These are phyloP conservation scores for Globisporangium okanoganense DNA, from an alignment of 352 stramenopile species.

Conservation along the genomic window DNA sequence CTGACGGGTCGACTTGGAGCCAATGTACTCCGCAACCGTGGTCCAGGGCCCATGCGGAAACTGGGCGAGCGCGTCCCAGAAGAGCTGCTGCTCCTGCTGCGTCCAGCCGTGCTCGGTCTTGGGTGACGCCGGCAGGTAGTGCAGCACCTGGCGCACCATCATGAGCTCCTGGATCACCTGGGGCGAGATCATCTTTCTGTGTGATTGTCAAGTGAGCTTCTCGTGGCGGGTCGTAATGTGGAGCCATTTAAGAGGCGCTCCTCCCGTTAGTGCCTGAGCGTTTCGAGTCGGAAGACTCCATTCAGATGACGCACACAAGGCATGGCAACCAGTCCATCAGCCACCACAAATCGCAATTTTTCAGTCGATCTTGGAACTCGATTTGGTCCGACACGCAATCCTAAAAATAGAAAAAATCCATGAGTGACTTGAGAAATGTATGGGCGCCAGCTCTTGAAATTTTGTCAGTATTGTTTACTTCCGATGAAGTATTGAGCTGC, in stretches of 20 bases:
- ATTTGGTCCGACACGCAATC: constrained; percentile 4
- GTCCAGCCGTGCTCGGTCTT: constrained; percentile 30
- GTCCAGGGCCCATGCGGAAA: constrained; percentile 45
- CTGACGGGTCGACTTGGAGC: constrained; percentile 38
- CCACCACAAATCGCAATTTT: constrained; percentile 4
- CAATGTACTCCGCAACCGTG: constrained; percentile 38
- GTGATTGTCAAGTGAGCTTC: constrained; percentile 5
- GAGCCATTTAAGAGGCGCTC: constrained; percentile 1
- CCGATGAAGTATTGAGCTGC: not conserved
- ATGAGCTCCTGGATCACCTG: constrained; percentile 35
- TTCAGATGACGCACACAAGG: constrained; percentile 4
- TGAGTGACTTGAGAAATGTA: not conserved
- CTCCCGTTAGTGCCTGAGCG: not conserved
- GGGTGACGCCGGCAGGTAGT: constrained; percentile 33
- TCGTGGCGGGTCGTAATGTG: not conserved
- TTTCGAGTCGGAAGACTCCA: constrained; percentile 1
- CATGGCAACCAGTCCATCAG: not conserved
- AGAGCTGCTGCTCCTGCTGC: constrained; percentile 32
- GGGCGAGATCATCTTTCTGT: constrained; percentile 18
- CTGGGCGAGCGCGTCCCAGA: constrained; percentile 35
- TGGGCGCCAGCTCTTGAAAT: not conserved
- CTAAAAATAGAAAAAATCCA: constrained; percentile 10
- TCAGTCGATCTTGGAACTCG: not conserved
- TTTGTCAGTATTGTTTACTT: not conserved
- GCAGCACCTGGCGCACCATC: constrained; percentile 28